A percentile compares a stretch with the other conserved stretches of the same genome.
Conservation (phyloP, 2,329 filamentous ascomycete genomes). For the Nannizziopsis barbatae region DNA sequence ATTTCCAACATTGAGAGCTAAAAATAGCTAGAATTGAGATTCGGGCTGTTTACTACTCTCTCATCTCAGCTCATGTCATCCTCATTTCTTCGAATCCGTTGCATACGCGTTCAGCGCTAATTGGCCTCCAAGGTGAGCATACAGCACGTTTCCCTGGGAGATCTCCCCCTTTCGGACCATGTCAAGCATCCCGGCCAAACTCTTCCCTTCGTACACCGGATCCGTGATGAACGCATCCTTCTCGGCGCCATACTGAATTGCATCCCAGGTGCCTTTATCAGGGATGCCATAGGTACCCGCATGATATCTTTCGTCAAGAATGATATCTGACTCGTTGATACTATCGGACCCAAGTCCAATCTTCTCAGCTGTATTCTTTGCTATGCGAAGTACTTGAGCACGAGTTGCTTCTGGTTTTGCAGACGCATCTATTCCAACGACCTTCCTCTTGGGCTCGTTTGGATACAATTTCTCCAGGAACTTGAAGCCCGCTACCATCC, state of each 20-base stretch:
- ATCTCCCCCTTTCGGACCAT: constrained; percentile 54
- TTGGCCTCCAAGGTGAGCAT: constrained; percentile 61
- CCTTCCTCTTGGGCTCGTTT: constrained; percentile 36
- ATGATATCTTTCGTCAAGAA: constrained; percentile 55
- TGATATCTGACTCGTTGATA: constrained; percentile 51
- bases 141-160: constrained; percentile 53
- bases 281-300: constrained; percentile 58
- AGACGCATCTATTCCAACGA: constrained; percentile 58
- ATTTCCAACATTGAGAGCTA: no score
- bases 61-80: no score
- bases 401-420: constrained; percentile 50
- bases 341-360: constrained; percentile 52
- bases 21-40: no score
- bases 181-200: constrained; percentile 59
- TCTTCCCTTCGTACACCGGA: constrained; percentile 67
- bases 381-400: constrained; percentile 56
- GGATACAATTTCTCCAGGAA: constrained; percentile 43
- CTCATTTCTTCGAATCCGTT: background rate
- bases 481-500: constrained; percentile 64
- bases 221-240: constrained; percentile 66
- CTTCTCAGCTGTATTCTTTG: constrained; percentile 49
- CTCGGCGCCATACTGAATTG: constrained; percentile 55
- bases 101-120: constrained; percentile 59
- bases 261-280: constrained; percentile 53
- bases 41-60: background rate